A percentile compares a stretch with the other conserved stretches of the same genome.
Conservation (phyloP, 1,284 basidiomycete species). For the Ganoderma leucocontextum region DNA sequence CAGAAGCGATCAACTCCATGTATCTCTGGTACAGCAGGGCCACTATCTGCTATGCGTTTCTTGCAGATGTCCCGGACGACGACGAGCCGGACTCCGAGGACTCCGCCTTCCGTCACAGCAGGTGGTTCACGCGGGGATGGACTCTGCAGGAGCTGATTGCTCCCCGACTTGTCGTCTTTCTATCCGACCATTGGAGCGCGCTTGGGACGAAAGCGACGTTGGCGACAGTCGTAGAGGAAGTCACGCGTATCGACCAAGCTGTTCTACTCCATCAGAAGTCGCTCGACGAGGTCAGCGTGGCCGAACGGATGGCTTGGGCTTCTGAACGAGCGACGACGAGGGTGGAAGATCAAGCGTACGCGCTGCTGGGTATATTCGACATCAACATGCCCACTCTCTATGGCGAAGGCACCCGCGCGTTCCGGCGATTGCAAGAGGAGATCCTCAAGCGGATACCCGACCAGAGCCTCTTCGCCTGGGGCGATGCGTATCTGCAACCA, state of each 20-base stretch:
- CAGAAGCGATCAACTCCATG: slow-evolving; percentile 5
- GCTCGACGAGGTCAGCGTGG: slow-evolving; percentile 1
- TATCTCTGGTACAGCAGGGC: slow-evolving; percentile 1
- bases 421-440: background rate
- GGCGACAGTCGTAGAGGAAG: background rate
- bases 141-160: slow-evolving; percentile 8
- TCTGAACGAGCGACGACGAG: slow-evolving; percentile 1
- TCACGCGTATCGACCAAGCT: background rate
- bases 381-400: slow-evolving; percentile 7
- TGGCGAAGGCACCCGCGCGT: slow-evolving; percentile 2
- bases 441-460: background rate
- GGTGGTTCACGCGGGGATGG: slow-evolving; percentile 6
- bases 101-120: background rate
- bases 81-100: background rate
- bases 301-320: background rate
- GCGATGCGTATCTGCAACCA: background rate
- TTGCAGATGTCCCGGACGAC: background rate
- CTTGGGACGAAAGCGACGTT: slow-evolving; percentile 1
- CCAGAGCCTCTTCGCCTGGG: slow-evolving; percentile 3
- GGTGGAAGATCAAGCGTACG: background rate
- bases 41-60: background rate
- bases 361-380: slow-evolving; percentile 5
- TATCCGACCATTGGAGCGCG: background rate
- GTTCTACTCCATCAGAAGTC: background rate
- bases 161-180: background rate